Conservation (phyloP, 495 filamentous ascomycete genomes). For the Opeltia flavorubescens region DNA sequence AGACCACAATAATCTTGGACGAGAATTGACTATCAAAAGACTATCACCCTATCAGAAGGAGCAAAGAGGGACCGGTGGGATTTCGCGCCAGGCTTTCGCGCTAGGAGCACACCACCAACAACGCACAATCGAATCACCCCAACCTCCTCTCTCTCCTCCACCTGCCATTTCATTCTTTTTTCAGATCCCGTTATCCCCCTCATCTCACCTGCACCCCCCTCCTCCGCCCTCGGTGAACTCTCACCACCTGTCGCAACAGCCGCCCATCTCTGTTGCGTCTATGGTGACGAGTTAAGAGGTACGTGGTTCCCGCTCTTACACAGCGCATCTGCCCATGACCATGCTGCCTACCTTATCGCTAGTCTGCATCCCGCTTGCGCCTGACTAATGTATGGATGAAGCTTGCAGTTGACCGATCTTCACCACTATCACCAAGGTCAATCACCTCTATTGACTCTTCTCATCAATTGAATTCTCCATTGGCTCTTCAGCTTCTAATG, state of each 20-base stretch:
- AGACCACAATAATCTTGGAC: too few relatives aligned
- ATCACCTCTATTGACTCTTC: background rate
- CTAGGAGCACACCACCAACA: conserved; percentile 4
- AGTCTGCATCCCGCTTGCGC: conserved; percentile 5
- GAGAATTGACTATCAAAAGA: too few relatives aligned
- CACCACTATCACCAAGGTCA: too few relatives aligned
- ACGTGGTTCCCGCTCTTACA: background rate
- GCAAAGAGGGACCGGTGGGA: background rate
- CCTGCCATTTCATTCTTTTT: conserved; percentile 1
- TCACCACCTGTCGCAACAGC: background rate
- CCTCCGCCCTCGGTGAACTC: background rate
- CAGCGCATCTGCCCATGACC: background rate
- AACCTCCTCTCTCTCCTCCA: background rate
- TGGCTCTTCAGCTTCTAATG: background rate
- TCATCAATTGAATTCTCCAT: background rate
- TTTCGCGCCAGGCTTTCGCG: conserved; percentile 6
- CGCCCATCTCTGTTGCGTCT: background rate
- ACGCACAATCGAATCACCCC: background rate
- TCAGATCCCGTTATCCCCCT: background rate
- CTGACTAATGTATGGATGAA: conserved; percentile 3
- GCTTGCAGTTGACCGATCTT: too few relatives aligned
- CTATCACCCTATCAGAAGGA: background rate
- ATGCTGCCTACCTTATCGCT: conserved; percentile 5
- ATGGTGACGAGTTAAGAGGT: background rate
- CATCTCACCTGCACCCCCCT: background rate